Evolutionary conservation across 108 stramenopile genomes (phyloP), one percentile per base, ranked within the genome.

Genomic region (Skeletonema marinoi): DNA sequence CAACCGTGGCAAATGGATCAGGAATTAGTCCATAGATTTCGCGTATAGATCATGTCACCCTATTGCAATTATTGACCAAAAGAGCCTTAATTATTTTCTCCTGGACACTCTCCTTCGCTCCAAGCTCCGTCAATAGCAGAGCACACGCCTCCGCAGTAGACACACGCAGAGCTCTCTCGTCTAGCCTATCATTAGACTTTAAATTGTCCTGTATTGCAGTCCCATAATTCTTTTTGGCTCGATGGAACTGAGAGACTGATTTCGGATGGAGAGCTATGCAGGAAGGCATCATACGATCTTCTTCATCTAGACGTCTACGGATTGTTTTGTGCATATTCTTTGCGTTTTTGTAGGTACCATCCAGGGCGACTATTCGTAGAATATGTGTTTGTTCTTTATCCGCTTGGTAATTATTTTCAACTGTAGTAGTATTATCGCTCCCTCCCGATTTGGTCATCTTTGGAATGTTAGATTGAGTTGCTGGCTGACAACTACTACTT

Each of bases 121-220:
- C 78, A 32, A 83, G 67, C 17, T 83, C 78, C 9, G 35, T 41
- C 51, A 83, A 38, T 25, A 83, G 65, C 14, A 74, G 35, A 62
- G 60, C 82, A 64, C 78, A 83, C 31, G 82, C 82, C 56, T 83
- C 82, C 13, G 78, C 82, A 13, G 82, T 78, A 69, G 78, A 74
- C 32, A 78, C 73, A 6, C 78, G 82, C 10, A 74, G 2, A 21
- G 73, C 70, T 5, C 21, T 21, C 63, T 19, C 54, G 16, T 77
- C 58, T 14, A 36, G 39, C 2, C 39, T 41, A 2, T 41, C 39
- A 2, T 41, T 41, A 1, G 0, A 11, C 50, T 30, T 60, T 32
- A 30, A 30, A 2, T 67, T 50, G 39, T 75, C 65, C 35, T 56
- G 56, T 58, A 46, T 60, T 17, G 72, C 78, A 65, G 78, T 36